Conservation (phyloP, 495 filamentous ascomycete genomes). For the Lindgomyces ingoldianus region DNA sequence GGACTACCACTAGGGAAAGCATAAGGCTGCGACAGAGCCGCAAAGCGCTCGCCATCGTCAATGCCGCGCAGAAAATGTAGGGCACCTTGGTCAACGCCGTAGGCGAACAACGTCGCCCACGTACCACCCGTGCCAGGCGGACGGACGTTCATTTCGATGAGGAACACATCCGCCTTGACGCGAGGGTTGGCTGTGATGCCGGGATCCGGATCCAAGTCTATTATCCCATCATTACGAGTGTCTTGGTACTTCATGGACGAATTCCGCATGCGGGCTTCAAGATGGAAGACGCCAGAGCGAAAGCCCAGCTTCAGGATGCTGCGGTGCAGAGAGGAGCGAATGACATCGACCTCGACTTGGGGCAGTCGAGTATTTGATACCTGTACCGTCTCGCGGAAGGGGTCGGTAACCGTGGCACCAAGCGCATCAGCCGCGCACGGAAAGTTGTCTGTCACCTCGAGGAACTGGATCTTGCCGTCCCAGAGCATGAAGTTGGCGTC, state of each 20-base stretch:
- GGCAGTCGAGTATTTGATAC: constrained; percentile 10
- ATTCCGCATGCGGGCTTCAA: constrained; percentile 44
- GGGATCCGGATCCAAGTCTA: constrained; percentile 16
- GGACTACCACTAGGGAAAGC: too few species aligned
- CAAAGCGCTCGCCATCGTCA: too few species aligned
- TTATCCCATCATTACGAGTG: constrained; percentile 4
- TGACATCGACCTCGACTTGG: background rate
- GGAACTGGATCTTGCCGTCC: constrained; percentile 54
- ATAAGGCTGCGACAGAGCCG: too few species aligned
- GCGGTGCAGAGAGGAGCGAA: background rate
- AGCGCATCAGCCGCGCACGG: constrained; percentile 50
- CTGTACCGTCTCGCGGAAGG: constrained; percentile 12
- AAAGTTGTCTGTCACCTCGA: constrained; percentile 55
- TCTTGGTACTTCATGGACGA: constrained; percentile 42
- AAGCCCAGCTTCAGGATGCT: constrained; percentile 41
- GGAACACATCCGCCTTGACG: constrained; percentile 33
- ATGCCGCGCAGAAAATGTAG: too few species aligned
- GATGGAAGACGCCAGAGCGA: constrained; percentile 44
- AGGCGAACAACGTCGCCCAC: constrained; percentile 39
- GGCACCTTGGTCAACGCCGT: constrained; percentile 49
- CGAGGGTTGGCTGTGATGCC: constrained; percentile 1
- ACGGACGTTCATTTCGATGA: constrained; percentile 49
- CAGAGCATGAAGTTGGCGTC: constrained; percentile 55
- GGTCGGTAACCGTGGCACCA: background rate
- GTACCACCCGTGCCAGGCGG: constrained; percentile 43